Conservation (phyloP, 179 eudicot species). For the Camellia oleifera region DNA sequence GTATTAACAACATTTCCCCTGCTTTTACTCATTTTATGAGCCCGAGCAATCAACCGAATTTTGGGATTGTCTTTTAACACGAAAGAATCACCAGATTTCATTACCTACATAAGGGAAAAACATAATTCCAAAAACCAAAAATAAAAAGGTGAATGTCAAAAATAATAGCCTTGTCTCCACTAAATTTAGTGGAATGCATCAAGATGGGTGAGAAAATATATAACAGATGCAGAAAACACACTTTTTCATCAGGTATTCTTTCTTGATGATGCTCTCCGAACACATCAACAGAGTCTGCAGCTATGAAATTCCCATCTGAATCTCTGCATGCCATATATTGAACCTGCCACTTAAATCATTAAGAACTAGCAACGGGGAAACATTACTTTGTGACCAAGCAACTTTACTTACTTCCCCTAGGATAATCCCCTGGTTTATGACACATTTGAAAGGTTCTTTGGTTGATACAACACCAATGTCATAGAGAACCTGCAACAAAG, state of each 20-base stretch:
- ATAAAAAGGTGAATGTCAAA: neutral
- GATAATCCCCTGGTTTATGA: conserved; percentile 97
- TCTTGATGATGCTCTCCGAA: conserved; percentile 55
- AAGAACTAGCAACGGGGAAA: conserved; percentile 18
- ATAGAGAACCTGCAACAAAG: conserved; percentile 74
- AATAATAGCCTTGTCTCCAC: neutral
- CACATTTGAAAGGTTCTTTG: conserved; percentile 95
- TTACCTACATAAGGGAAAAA: conserved; percentile 46
- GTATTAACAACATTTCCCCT: conserved; percentile 94
- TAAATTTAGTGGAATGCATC: neutral
- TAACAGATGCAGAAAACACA: conserved; percentile 22
- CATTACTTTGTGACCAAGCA: neutral
- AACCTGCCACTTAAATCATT: conserved; percentile 56
- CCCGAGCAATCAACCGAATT: conserved; percentile 73
- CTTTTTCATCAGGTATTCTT: conserved; percentile 71
- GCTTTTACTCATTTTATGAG: conserved; percentile 98
- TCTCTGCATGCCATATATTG: conserved; percentile 76
- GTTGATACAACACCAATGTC: conserved; percentile 94
- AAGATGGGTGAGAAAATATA: neutral
- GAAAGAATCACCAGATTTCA: conserved; percentile 78
- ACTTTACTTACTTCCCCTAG: conserved; percentile 50
- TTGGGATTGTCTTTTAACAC: conserved; percentile 77
- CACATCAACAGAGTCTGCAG: conserved; percentile 61
- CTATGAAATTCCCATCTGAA: conserved; percentile 63
- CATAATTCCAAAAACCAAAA: neutral